Evolutionary conservation across 768 basidiomycete genomes (phyloP).

Genomic region (Auricularia sp.): DNA sequence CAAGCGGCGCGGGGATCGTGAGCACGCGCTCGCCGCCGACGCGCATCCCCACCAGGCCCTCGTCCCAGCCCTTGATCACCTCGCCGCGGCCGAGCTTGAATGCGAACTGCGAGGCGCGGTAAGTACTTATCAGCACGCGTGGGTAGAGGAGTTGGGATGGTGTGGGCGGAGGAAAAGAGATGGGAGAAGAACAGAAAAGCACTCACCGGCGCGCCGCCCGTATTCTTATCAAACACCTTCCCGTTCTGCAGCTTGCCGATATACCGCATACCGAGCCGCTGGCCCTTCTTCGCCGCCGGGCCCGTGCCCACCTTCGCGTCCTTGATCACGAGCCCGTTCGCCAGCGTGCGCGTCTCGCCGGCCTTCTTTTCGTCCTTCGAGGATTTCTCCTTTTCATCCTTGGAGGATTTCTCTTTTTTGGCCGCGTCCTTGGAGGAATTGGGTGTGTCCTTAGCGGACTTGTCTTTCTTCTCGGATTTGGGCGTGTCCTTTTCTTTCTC

Average conservation of each 20-base stretch:
- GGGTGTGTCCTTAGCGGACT: background rate
- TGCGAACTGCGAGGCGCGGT: slow-evolving; percentile 38
- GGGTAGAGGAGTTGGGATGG: slow-evolving; percentile 5
- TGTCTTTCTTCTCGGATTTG: background rate
- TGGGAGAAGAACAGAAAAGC: slow-evolving; percentile 17
- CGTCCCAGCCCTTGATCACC: slow-evolving; percentile 95
- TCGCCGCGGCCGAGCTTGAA: slow-evolving; percentile 80
- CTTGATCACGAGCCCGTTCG: slow-evolving; percentile 63
- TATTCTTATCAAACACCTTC: slow-evolving; percentile 70
- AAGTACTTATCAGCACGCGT: background rate
- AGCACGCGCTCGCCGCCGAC: slow-evolving; percentile 74
- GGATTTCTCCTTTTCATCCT: too few relatives aligned
- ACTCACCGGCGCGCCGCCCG: slow-evolving; percentile 76
- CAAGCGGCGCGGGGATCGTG: slow-evolving; percentile 60
- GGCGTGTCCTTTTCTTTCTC: slow-evolving; percentile 14
- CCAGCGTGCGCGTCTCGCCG: slow-evolving; percentile 26
- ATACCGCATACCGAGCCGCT: slow-evolving; percentile 78
- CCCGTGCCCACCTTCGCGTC: slow-evolving; percentile 77
- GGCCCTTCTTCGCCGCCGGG: slow-evolving; percentile 78
- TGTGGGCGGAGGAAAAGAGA: background rate
- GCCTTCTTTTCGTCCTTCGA: too few relatives aligned
- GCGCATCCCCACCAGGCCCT: slow-evolving; percentile 87
- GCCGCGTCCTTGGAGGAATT: background rate
- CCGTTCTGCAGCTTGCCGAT: slow-evolving; percentile 80
- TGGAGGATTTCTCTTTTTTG: background rate